Evolutionary conservation across 495 filamentous ascomycete species (phyloP), one percentile per base, ranked within the genome.

Genomic region (Xylona heveae): DNA sequence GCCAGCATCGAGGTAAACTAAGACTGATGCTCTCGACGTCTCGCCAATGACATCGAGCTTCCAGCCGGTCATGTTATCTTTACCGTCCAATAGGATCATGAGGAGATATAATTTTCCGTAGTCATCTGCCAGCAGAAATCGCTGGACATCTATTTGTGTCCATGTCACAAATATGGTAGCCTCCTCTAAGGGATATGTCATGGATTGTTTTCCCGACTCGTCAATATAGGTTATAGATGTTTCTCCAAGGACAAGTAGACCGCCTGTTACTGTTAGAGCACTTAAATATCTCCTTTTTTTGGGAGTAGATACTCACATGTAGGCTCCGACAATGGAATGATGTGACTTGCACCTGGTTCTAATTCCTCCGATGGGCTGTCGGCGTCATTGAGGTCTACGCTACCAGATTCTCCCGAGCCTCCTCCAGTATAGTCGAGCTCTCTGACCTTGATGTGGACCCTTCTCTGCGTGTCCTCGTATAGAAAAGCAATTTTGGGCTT

Each of bases 51-150:
- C 49, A 33, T 74, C 61, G 4, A 84, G 42, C 13, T 73, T 69
- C 50, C 82, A 76, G 24, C 61, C 61, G 21, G 53, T 59, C 16
- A 91, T 73, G 10, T 76, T 61, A 12, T 64, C 65, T 0, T 59
- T 47, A 13, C 57, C 58, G 28, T 76, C 66, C 6, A 79, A 45
- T 12, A 74, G 49, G 19, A 95, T 60, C 51, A 79, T 76, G 10
- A 94, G 53, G 16, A 93, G 55, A 44, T 81, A 79, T 21, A 99
- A 45, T 13, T 58, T 64, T 23, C 85, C 88, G 41, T 80, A 90
- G 35, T 93, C 81, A 49, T 99, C 88, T 5, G 78, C 83, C 8
- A 99, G 51, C 12, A 93, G 57, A 60, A 78, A 95, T 36, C 76
- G 61, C 29, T 74, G 71, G 18, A 65, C 67, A 42, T 92, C 75